Percentiles rank a stretch among this genome's conserved stretches.
phyloP scores from a whole-genome alignment of 1,139 yeast species.

The Geotrichum bryndzae region DNA sequence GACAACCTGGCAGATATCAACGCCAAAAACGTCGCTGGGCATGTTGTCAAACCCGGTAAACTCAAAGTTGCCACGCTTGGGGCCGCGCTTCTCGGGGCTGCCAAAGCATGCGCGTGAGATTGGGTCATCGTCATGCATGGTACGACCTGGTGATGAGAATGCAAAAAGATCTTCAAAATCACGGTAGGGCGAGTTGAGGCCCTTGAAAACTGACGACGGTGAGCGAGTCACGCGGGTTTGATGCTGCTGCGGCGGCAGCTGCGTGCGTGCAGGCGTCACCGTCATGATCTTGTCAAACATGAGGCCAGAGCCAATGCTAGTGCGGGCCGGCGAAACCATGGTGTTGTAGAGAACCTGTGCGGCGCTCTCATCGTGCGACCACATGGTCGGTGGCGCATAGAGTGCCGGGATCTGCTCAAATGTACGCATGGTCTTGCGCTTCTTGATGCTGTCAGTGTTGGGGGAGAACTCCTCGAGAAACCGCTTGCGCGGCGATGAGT shows the following conservation, averaged over 20 bases:
- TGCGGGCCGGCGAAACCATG: conserved; percentile 13
- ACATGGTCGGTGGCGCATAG: conserved; percentile 15
- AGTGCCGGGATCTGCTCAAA: conserved; percentile 9
- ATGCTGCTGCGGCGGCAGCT: not conserved
- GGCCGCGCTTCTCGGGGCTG: conserved; percentile 36
- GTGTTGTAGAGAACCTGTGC: conserved; percentile 9
- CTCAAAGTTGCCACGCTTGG: conserved; percentile 30
- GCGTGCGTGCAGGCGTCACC: conserved; percentile 14
- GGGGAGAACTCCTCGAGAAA: not conserved
- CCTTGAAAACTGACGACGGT: conserved; percentile 12
- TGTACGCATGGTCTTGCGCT: not conserved
- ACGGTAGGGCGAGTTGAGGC: conserved; percentile 7
- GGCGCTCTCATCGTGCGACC: conserved; percentile 12
- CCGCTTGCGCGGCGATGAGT: not conserved
- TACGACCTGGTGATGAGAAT: conserved; percentile 7
- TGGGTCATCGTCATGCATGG: conserved; percentile 50
- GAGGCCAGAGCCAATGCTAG: conserved; percentile 13
- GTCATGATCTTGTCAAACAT: conserved; percentile 11
- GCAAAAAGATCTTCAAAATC: conserved; percentile 16
- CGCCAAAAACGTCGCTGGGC: conserved; percentile 47
- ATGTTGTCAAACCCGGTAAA: conserved; percentile 25
- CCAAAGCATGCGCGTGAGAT: conserved; percentile 40
- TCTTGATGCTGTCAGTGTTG: not conserved
- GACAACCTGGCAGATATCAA: conserved; percentile 52
- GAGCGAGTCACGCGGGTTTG: conserved; percentile 6